Evolutionary conservation across 1,139 yeast genomes (phyloP).

Genomic region (Taphrina pruni): DNA sequence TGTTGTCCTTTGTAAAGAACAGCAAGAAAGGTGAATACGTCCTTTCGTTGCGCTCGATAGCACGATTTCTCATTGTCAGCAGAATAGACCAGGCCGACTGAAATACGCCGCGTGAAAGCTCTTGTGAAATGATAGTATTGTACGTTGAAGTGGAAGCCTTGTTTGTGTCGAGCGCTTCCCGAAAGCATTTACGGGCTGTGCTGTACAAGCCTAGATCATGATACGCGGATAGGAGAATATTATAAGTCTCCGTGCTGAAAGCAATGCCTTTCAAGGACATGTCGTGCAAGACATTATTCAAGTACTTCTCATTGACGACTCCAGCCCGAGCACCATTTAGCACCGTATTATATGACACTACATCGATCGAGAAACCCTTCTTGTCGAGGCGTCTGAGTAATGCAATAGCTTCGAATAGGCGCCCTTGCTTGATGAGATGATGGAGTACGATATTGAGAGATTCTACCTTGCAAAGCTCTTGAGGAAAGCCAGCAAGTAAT

Average conservation of each 20-base stretch:
- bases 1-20: neutral
- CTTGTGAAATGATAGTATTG: conserved; percentile 20
- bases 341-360: conserved; percentile 21
- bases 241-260: conserved; percentile 4
- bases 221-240: conserved; percentile 5
- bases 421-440: neutral
- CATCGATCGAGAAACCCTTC: conserved; percentile 1
- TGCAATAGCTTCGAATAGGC: neutral
- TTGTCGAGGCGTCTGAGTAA: neutral
- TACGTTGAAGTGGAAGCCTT: conserved; percentile 12
- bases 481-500: neutral
- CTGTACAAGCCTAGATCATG: neutral
- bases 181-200: neutral
- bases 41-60: neutral
- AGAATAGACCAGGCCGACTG: conserved; percentile 11
- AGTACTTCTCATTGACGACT: neutral
- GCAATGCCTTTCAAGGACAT: neutral
- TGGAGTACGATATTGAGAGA: conserved; percentile 1
- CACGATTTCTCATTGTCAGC: neutral
- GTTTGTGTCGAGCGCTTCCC: neutral
- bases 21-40: conserved; percentile 32
- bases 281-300: neutral
- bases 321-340: conserved; percentile 19
- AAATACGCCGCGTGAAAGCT: neutral
- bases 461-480: neutral